A percentile compares a stretch with the other conserved stretches of the same genome.
phyloP scores from a whole-genome alignment of 2,329 filamentous ascomycete genomes.

The Aspergillus melleus region DNA sequence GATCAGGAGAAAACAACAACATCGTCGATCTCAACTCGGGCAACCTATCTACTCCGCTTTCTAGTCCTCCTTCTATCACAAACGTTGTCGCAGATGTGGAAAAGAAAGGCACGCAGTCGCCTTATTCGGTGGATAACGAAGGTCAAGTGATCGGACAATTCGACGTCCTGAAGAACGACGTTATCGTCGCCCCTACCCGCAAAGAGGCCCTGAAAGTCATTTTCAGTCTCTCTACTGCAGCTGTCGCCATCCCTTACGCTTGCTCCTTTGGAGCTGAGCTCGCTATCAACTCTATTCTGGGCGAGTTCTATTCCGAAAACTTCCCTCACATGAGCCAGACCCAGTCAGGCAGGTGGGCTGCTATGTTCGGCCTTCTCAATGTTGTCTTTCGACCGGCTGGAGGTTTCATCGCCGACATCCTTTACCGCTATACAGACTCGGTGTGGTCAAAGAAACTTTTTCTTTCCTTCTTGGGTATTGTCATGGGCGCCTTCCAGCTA shows the following conservation, averaged over 20 bases:
- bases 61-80: constrained; percentile 26
- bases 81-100: constrained; percentile 29
- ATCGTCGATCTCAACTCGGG: constrained; percentile 32
- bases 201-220: constrained; percentile 63
- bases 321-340: constrained; percentile 58
- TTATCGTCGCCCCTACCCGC: constrained; percentile 61
- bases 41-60: constrained; percentile 21
- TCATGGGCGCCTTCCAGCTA: constrained; percentile 61
- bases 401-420: constrained; percentile 55
- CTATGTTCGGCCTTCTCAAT: constrained; percentile 57
- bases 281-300: constrained; percentile 61
- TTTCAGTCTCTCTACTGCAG: constrained; percentile 60
- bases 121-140: constrained; percentile 31
- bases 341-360: constrained; percentile 55
- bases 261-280: constrained; percentile 63
- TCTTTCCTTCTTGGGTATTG: constrained; percentile 56
- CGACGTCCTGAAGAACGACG: constrained; percentile 57
- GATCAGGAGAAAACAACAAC: constrained; percentile 28
- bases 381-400: constrained; percentile 50
- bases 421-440: constrained; percentile 52
- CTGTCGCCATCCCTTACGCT: constrained; percentile 57
- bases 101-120: constrained; percentile 31
- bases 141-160: constrained; percentile 50
- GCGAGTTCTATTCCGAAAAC: constrained; percentile 58
- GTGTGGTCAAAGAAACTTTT: constrained; percentile 67